Conservation (phyloP, 352 stramenopile genomes). For the Blastocystis sp. region DNA sequence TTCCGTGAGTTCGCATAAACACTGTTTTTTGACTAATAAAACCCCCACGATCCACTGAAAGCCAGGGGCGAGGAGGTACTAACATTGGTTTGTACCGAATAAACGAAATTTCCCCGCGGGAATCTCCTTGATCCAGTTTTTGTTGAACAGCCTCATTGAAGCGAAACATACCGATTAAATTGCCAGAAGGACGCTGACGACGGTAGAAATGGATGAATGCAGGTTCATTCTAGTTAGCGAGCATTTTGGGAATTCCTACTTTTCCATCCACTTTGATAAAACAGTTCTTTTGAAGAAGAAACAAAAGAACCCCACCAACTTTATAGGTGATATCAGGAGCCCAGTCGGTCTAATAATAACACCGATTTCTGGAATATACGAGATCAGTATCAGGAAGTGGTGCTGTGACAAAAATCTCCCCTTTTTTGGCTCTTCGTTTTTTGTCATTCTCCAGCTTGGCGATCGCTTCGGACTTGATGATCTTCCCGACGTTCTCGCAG, state of each 20-base stretch:
- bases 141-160: slow-evolving; percentile 65
- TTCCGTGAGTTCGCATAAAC: slow-evolving; percentile 81
- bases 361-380: background rate
- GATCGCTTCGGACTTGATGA: slow-evolving; percentile 50
- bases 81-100: slow-evolving; percentile 89
- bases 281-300: slow-evolving; percentile 75
- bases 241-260: slow-evolving; percentile 63
- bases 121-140: slow-evolving; percentile 67
- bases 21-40: slow-evolving; percentile 84
- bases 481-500: slow-evolving; percentile 59
- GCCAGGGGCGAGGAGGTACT: slow-evolving; percentile 85
- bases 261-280: slow-evolving; percentile 66
- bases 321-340: slow-evolving; percentile 55
- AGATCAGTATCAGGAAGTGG: background rate
- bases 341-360: slow-evolving; percentile 2
- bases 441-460: slow-evolving; percentile 20
- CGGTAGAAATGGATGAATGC: slow-evolving; percentile 66
- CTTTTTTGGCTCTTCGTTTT: slow-evolving; percentile 44
- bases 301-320: slow-evolving; percentile 72
- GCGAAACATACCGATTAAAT: slow-evolving; percentile 50
- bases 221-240: slow-evolving; percentile 66
- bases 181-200: slow-evolving; percentile 6
- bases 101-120: slow-evolving; percentile 74
- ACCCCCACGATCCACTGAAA: slow-evolving; percentile 77
- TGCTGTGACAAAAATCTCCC: background rate